Evolutionary conservation across 495 filamentous ascomycete genomes (phyloP).

Genomic region (Cercophora newfieldiana): DNA sequence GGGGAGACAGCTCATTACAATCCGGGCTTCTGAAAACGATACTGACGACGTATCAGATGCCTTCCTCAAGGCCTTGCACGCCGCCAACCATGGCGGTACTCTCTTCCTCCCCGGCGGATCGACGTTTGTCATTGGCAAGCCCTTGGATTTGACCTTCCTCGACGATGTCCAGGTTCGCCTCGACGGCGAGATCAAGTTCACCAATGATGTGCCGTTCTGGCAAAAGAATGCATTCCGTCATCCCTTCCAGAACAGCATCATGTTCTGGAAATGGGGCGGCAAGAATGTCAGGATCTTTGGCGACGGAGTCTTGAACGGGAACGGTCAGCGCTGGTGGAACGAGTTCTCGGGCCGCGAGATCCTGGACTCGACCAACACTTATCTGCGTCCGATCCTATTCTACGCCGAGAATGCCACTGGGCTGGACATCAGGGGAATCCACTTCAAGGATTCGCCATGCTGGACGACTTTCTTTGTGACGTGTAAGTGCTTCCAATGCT

Average conservation of each 20-base stretch:
- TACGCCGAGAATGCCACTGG: slow-evolving; percentile 57
- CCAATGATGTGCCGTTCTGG: slow-evolving; percentile 60
- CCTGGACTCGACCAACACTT: slow-evolving; percentile 52
- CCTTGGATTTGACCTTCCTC: slow-evolving; percentile 57
- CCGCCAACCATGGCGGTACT: slow-evolving; percentile 56
- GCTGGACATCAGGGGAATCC: slow-evolving; percentile 55
- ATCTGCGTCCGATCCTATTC: slow-evolving; percentile 58
- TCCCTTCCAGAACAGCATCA: slow-evolving; percentile 59
- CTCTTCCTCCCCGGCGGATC: slow-evolving; percentile 51
- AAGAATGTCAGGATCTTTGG: slow-evolving; percentile 58
- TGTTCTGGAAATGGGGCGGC: slow-evolving; percentile 63
- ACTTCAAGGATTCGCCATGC: slow-evolving; percentile 58
- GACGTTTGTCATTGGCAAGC: slow-evolving; percentile 57
- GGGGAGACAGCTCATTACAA: slow-evolving; percentile 45
- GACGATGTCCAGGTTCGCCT: slow-evolving; percentile 57
- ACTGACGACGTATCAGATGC: slow-evolving; percentile 55
- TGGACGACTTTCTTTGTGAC: slow-evolving; percentile 61
- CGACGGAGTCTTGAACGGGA: slow-evolving; percentile 54
- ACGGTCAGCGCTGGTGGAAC: slow-evolving; percentile 47
- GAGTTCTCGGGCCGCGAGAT: slow-evolving; percentile 37
- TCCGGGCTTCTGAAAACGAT: slow-evolving; percentile 52
- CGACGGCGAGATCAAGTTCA: slow-evolving; percentile 61
- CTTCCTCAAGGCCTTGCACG: slow-evolving; percentile 52
- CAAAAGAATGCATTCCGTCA: slow-evolving; percentile 58
- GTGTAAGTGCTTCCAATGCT: slow-evolving; percentile 23